Evolutionary conservation across 306 rosid species (phyloP).

Genomic region (Biancaea sappan): DNA sequence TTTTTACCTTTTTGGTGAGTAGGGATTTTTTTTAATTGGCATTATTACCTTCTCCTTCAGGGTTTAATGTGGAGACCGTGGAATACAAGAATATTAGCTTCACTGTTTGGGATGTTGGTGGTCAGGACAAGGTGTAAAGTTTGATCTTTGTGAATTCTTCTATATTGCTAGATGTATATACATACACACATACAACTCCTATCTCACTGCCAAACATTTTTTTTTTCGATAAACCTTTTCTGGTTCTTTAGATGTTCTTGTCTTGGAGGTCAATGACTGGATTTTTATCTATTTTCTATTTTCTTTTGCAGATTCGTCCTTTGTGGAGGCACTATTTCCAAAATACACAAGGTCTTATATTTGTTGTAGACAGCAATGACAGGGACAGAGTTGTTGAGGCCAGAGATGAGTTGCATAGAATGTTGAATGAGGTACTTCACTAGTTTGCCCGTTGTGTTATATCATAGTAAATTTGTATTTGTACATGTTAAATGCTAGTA

Average conservation of each 20-base stretch:
- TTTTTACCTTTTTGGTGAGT: no score
- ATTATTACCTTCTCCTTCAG: constrained; percentile 35
- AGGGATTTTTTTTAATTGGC: background rate
- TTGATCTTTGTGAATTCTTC: constrained; percentile 7
- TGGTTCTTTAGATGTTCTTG: background rate
- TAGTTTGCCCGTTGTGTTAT: background rate
- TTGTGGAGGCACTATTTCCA: constrained; percentile 94
- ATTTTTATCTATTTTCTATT: background rate
- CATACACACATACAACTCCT: background rate
- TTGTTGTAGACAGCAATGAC: constrained; percentile 86
- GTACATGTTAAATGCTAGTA: background rate
- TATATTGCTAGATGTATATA: background rate
- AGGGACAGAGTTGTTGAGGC: constrained; percentile 91
- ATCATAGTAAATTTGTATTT: background rate
- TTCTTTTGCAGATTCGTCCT: constrained; percentile 69
- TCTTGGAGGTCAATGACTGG: background rate
- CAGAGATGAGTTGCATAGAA: constrained; percentile 81
- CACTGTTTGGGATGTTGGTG: constrained; percentile 91
- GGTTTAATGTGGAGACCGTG: constrained; percentile 83
- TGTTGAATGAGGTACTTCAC: constrained; percentile 73
- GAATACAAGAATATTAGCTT: constrained; percentile 86
- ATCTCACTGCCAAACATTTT: background rate
- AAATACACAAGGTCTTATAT: constrained; percentile 84
- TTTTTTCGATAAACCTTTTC: background rate
- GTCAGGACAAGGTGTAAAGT: constrained; percentile 76